Conservation (phyloP, 139 green algal genomes). For the Chlamydomonas eustigma region DNA sequence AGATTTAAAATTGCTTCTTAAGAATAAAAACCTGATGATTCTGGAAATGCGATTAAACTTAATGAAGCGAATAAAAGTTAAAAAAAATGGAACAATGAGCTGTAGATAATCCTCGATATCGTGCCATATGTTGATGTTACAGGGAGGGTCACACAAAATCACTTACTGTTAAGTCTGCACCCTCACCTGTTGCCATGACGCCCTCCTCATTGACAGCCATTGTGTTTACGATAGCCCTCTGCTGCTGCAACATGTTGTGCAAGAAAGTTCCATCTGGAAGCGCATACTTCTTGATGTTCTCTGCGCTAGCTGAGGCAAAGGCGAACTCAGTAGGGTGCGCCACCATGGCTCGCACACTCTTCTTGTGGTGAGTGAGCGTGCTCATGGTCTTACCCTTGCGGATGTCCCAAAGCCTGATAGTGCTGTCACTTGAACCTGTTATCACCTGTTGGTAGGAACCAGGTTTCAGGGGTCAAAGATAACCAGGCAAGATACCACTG, state of each 20-base stretch:
- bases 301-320: conserved; percentile 81
- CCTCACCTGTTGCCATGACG: conserved; percentile 82
- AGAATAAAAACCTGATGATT: no score
- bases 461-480: no score
- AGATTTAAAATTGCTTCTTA: no score
- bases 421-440: conserved; percentile 58
- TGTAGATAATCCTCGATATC: no score
- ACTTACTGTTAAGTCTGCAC: neutral
- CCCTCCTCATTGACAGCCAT: conserved; percentile 93
- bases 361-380: conserved; percentile 98
- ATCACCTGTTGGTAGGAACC: no score
- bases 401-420: conserved; percentile 64
- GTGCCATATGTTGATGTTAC: no score
- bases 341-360: conserved; percentile 74
- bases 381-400: conserved; percentile 64
- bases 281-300: conserved; percentile 99
- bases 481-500: no score
- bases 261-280: conserved; percentile 71
- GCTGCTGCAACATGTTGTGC: conserved; percentile 95
- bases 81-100: no score
- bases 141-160: no score
- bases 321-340: conserved; percentile 81
- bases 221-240: conserved; percentile 89
- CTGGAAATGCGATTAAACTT: no score
- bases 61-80: no score